Base-by-base conservation (phyloP, 768 basidiomycete genomes). In the Mycena vulgaris region DNA sequence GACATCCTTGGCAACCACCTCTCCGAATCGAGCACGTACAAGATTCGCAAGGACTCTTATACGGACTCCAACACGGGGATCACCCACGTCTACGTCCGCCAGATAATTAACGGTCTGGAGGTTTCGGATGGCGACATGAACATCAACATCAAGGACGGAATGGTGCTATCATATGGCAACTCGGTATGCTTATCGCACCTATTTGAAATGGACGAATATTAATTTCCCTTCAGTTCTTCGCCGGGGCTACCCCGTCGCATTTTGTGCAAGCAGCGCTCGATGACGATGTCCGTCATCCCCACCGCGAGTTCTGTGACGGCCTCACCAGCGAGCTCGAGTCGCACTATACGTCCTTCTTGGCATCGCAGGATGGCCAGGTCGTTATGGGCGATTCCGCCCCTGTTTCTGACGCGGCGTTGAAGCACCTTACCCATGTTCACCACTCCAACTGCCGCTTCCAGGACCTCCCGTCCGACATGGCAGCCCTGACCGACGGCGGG, bases 111-210 rank as follows among this genome's bases (percentile, higher is more conserved):
- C 66, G 96, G 95, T 17, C 83, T 97, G 51, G 95, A 97, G 77
- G 95, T 99, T 19, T 87, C 88, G 14, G 95, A 98, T 75, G 95
- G 94, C 31, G 93, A 98, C 80, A 89, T 98, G 84, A 98, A 98
- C 79, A 82, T 99, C 77, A 98, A 98, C 84, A 85, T 98, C 80
- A 92, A 92, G 81, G 88, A 93, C 63, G 96, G 95, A 49, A 82
- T 87, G 74, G 88, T 99, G 23, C 77, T 98, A 53, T 96, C 95
- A 1, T 95, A 92, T 75, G 96, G 96, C 51, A 93, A 92, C 78
- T 96, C 95, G 72, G 94, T 95, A 74, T 69, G 92, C 42, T 61
- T 23, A 56, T n/a, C 47, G 64, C 62, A 42, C 52, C 19, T n/a
- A 51, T 63, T n/a, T 19, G 3, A 4, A 7, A 13, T 30, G 3